Base-by-base conservation (phyloP, 495 filamentous ascomycete species). In the Astrocystis sublimbata region DNA sequence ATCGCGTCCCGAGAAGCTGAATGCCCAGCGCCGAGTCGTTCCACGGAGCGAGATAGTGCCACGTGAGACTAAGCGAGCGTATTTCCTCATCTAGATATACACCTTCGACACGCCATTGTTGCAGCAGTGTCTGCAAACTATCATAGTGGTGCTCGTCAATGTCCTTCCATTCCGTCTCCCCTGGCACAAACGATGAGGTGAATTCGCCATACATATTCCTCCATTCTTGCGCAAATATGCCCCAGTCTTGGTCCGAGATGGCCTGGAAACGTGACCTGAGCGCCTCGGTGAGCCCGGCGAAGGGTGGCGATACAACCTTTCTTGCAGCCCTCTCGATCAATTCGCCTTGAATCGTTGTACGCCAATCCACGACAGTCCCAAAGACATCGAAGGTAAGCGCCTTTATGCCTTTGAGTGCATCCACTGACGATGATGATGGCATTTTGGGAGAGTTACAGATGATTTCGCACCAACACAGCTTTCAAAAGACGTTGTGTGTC, bases 301-400 rank as follows among this genome's bases (percentile, higher is more conserved):
- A 73, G 17, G 62, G 61, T 38, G 67, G 52, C 5, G 75, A 75
- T 21, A 65, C 62, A 15, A 68, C 66, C 62, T 81, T 80, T 74
- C 72, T 70, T 55, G 58, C 60, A 17, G 83, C 73, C 53, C 80
- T 75, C 35, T 73, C 69, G 21, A 84, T 75, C 17, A 93, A 76
- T 30, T 81, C 81, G 13, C 76, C 68, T 23, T 76, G 81, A 23
- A 93, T 80, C 31, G 83, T 81, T 31, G 73, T 76, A 53, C 89
- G 83, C 87, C 89, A 91, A 76, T 90, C 79, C 26, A 93, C 89
- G 55, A 87, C 81, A 4, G 90, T 93, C 63, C 91, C 91, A 75
- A 93, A 93, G 67, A 89, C 79, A 68, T 83, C 81, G 61, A 84
- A 85, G 24, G 77, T 78, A n/a, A 85, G 66, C 15, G 76, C 81